A percentile compares a stretch with the other conserved stretches of the same genome.
Evolutionary conservation across 139 green algal genomes (phyloP).

Genomic region (Zygnema cylindricum): DNA sequence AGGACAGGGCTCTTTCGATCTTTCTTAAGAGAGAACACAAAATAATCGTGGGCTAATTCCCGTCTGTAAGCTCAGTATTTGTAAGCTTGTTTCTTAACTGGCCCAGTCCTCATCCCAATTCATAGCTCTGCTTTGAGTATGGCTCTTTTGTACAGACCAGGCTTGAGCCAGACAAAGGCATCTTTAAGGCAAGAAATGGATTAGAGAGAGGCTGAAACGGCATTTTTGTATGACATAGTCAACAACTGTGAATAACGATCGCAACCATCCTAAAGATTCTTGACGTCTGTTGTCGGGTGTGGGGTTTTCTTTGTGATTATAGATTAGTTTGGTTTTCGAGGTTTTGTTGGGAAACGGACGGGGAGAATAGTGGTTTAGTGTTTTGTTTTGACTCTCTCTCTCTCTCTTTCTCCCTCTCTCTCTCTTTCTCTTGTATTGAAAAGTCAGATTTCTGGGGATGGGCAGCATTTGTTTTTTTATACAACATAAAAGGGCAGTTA

Average conservation of each 20-base stretch:
- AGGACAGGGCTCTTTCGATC: constrained; percentile 92
- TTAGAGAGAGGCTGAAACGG: neutral
- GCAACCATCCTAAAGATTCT: neutral
- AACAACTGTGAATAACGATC: neutral
- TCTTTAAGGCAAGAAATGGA: neutral
- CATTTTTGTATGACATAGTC: neutral
- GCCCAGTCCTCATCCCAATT: neutral
- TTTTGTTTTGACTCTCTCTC: neutral
- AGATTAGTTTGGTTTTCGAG: neutral
- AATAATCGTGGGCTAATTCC: neutral
- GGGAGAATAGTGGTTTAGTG: neutral
- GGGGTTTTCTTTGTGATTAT: neutral
- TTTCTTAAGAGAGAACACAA: constrained; percentile 73
- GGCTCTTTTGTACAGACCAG: neutral
- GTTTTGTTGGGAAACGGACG: neutral
- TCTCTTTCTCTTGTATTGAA: neutral
- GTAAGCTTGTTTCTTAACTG: neutral
- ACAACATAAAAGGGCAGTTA: neutral
- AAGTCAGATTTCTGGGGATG: neutral
- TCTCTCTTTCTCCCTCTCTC: neutral
- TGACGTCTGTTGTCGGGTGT: neutral
- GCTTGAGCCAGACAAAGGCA: neutral
- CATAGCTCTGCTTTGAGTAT: neutral
- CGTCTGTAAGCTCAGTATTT: neutral
- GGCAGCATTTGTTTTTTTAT: too few relatives aligned